Evolutionary conservation across 2,329 filamentous ascomycete genomes (phyloP), one percentile per base, ranked within the genome.

Genomic region (Grosmannia serpens): DNA sequence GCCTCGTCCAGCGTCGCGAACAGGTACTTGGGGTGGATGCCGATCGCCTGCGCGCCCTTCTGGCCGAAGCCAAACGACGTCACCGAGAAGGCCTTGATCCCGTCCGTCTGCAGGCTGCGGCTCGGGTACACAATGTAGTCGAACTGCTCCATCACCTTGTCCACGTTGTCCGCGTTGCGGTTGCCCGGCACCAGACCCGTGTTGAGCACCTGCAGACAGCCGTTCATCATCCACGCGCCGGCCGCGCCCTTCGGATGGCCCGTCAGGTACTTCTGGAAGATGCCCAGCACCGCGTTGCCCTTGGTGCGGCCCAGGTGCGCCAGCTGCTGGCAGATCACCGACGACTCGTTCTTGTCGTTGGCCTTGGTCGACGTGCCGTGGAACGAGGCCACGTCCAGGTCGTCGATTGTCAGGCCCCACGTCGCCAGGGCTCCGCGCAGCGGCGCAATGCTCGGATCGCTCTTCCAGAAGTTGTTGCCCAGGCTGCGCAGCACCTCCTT

Each of bases 211-310:
- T 99, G 94, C 71, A 99, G 78, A 72, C 89, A 94, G 64, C 94
- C 94, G 79, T 99, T 99, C 82, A 99, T 86, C 94, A 99, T 99
- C 91, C 94, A 99, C 54, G 92, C 94, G 79, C 94, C 94, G 61
- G 94, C 94, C 68, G 94, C 92, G 86, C 94, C 94, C 85, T 99
- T 99, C 68, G 94, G 94, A 72, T 99, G 94, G 73, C 94, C 94
- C 58, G 95, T 99, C 62, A 99, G 85, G 74, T 95, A 97, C 76
- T 99, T 99, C 77, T 99, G 94, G 88, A 97, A 99, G 71, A 99
- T 91, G 78, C 91, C 94, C 64, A 97, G 76, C 17, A 99, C 80
- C 35, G 94, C 91, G 69, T 99, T 99, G 68, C 95, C 94, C 85
- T 96, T 96, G 75, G 86, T 87, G 67, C 94, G 89, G 64, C 94